A percentile compares a stretch with the other conserved stretches of the same genome.
Conservation (phyloP, 352 stramenopile species). For the Blastocystis sp. region DNA sequence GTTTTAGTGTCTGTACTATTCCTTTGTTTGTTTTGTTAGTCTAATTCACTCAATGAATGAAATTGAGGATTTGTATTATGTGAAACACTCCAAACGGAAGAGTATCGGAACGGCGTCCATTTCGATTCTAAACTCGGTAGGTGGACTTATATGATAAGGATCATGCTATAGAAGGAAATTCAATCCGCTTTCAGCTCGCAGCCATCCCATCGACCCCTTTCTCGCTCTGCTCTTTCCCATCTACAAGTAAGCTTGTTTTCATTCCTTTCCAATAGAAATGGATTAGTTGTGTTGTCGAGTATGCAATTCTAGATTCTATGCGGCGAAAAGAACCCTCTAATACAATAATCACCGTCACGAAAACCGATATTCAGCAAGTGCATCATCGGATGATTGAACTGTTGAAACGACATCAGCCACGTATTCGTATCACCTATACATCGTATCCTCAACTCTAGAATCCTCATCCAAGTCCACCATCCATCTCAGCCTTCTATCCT, state of each 20-base stretch:
- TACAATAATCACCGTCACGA: not conserved
- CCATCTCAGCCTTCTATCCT: not conserved
- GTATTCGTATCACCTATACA: not conserved
- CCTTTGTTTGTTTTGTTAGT: conserved; percentile 11
- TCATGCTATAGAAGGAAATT: not conserved
- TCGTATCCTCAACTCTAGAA: too few species aligned
- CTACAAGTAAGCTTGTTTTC: not conserved
- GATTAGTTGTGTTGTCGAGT: not conserved
- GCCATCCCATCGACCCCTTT: not conserved
- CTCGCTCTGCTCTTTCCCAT: not conserved
- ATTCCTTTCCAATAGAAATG: not conserved
- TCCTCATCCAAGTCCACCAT: too few species aligned
- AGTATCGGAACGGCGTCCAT: not conserved
- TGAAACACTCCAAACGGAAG: not conserved
- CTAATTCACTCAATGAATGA: not conserved
- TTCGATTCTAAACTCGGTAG: not conserved
- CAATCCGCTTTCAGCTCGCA: not conserved
- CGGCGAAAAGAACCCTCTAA: not conserved
- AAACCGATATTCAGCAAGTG: not conserved
- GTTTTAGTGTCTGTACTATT: conserved; percentile 9
- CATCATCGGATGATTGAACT: not conserved
- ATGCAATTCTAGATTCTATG: not conserved
- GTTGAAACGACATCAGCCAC: not conserved
- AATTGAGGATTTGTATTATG: not conserved
- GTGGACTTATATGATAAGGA: not conserved